Base-by-base conservation (phyloP, 495 filamentous ascomycete genomes). In the Schizothecium vesticola region DNA sequence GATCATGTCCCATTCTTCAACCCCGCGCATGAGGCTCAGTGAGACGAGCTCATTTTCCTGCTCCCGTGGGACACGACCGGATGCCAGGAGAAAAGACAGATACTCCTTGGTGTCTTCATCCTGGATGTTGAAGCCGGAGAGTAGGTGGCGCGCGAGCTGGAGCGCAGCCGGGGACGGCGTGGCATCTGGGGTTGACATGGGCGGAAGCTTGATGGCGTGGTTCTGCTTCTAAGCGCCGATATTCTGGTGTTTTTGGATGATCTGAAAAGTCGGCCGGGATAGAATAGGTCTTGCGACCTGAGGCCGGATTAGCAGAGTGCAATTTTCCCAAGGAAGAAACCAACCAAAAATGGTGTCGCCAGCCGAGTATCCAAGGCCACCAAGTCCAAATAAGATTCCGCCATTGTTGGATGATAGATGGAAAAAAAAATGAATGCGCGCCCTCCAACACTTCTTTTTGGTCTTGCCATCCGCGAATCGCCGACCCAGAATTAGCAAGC, bases 1-100 rank as follows among this genome's bases (percentile, higher is more conserved):
- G 51, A 77, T 66, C 73, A 78, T 72, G 7, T 75, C 57, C 73
- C 74, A 80, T 51, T 80, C 72, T 64, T 82, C 79, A 22, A 70
- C 29, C 2, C 75, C 74, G 1, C 75, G 72, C 59, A 71, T 66
- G 0, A 81, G 64, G 24, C 76, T 77, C 4, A 73, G 56, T 22
- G 57, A 56, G 7, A 64, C 28, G 9, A 80, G 67, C 23, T 70
- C 59, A 21, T 73, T 28, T n/a, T 79, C 62, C 7, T 77, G 78
- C 0, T 71, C 73, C 9, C 63, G 60, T 10, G 75, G 62, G 9
- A 64, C 77, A 5, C 55, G 56, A 10, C 73, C 70, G 25, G 69
- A 65, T 1, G 63, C 67, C 21, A 78, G 67, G 7, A 77, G 13
- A 1, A 67, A 66, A 61, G 29, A 43, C 6, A 80, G 60, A 51